phyloP scores from a whole-genome alignment of 805 yeast species.

The Cyberlindnera euphorbiiphila region DNA sequence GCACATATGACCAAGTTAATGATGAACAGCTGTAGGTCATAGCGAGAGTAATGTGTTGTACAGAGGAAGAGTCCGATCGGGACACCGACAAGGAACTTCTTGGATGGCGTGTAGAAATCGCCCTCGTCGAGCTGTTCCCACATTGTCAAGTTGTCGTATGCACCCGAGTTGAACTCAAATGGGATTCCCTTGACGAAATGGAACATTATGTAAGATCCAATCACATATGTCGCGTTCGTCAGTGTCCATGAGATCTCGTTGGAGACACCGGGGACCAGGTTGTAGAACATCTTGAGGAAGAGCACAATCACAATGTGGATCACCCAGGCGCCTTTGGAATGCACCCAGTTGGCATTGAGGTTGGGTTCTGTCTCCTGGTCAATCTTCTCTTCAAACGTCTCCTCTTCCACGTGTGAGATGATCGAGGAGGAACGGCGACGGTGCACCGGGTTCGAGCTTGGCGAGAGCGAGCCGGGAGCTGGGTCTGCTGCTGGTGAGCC shows the following conservation, averaged over 20 bases:
- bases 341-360: constrained; percentile 94
- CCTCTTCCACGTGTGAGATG: constrained; percentile 90
- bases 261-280: constrained; percentile 74
- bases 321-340: constrained; percentile 94
- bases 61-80: constrained; percentile 84
- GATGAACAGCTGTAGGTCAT: constrained; percentile 73
- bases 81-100: constrained; percentile 88
- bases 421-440: constrained; percentile 84
- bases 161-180: constrained; percentile 94
- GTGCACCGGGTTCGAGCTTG: constrained; percentile 19
- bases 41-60: constrained; percentile 86
- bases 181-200: constrained; percentile 97
- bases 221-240: constrained; percentile 84
- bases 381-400: constrained; percentile 83
- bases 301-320: constrained; percentile 82
- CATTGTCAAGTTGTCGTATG: constrained; percentile 93
- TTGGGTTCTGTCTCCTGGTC: constrained; percentile 89
- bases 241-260: constrained; percentile 90
- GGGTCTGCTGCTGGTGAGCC: constrained; percentile 12
- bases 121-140: constrained; percentile 98
- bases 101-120: constrained; percentile 94
- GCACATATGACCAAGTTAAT: constrained; percentile 73
- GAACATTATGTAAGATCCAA: constrained; percentile 93
- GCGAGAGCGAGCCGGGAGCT: constrained; percentile 21
- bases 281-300: constrained; percentile 70